Conservation (phyloP, 2,329 filamentous ascomycete genomes). For the Trematosphaeria pertusa region DNA sequence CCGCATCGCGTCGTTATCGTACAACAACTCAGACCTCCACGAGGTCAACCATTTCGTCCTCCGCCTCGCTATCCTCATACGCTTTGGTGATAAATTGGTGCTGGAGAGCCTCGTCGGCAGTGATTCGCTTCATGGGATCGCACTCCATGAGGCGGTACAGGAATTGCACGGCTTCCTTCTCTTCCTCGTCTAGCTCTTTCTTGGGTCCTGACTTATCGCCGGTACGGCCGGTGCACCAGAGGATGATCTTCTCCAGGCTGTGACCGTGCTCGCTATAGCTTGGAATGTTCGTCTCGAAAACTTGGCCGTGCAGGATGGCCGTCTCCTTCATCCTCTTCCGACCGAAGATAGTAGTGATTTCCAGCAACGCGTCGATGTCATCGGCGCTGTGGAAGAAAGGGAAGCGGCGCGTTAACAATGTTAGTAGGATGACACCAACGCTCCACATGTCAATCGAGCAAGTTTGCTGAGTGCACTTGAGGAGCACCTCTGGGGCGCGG, state of each 20-base stretch:
- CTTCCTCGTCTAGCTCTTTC: slow-evolving; percentile 67
- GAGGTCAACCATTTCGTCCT: slow-evolving; percentile 44
- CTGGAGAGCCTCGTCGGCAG: slow-evolving; percentile 73
- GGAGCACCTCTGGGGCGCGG: slow-evolving; percentile 91
- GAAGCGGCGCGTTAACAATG: slow-evolving; percentile 88
- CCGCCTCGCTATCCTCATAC: slow-evolving; percentile 36
- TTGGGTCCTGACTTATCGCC: slow-evolving; percentile 57
- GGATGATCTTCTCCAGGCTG: slow-evolving; percentile 87
- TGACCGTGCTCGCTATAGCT: slow-evolving; percentile 88
- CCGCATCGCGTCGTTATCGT: slow-evolving; percentile 12
- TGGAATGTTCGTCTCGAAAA: slow-evolving; percentile 91
- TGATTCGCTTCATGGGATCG: slow-evolving; percentile 76
- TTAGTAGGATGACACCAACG: slow-evolving; percentile 95
- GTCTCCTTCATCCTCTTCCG: slow-evolving; percentile 81
- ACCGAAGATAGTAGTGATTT: slow-evolving; percentile 96
- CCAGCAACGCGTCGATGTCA: slow-evolving; percentile 96
- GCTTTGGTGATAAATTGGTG: slow-evolving; percentile 69
- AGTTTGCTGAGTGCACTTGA: slow-evolving; percentile 96
- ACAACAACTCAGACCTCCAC: slow-evolving; percentile 26
- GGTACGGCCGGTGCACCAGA: slow-evolving; percentile 88
- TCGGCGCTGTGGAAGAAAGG: slow-evolving; percentile 99
- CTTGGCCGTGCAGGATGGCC: slow-evolving; percentile 83
- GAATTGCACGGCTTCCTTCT: slow-evolving; percentile 76
- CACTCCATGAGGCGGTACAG: slow-evolving; percentile 76
- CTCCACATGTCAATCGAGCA: slow-evolving; percentile 97